Conservation (phyloP, 805 yeast species). For the Yarrowia sp. region DNA sequence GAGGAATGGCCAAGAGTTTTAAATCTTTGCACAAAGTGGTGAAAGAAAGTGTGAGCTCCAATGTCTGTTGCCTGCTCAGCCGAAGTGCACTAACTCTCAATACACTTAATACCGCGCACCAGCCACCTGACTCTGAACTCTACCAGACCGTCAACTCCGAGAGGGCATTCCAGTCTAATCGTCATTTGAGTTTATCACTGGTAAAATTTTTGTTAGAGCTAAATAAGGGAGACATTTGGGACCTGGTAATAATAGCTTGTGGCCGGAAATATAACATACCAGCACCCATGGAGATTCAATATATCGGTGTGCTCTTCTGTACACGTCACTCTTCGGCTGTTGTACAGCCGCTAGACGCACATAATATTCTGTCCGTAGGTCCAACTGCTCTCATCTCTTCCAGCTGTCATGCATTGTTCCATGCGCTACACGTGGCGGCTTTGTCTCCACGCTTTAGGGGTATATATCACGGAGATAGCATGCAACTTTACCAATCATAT, state of each 20-base stretch:
- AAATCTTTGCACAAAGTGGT: too few species aligned
- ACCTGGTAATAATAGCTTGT: too few species aligned
- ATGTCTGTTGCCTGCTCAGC: neutral
- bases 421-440: slow-evolving; percentile 25
- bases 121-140: slow-evolving; percentile 23
- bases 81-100: slow-evolving; percentile 22
- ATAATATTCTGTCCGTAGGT: too few species aligned
- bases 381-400: too few species aligned
- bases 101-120: slow-evolving; percentile 24
- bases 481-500: slow-evolving; percentile 16
- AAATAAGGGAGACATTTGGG: neutral
- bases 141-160: slow-evolving; percentile 3
- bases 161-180: slow-evolving; percentile 18
- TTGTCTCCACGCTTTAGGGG: slow-evolving; percentile 13
- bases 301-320: too few species aligned
- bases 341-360: too few species aligned
- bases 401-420: slow-evolving; percentile 1
- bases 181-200: slow-evolving; percentile 13
- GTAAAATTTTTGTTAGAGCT: slow-evolving; percentile 8
- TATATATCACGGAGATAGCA: slow-evolving; percentile 24
- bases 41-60: slow-evolving; percentile 5
- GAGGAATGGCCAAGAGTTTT: neutral
- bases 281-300: too few species aligned
- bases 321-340: too few species aligned
- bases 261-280: too few species aligned